These are phyloP conservation scores for Acmispon strigosus DNA, from an alignment of 306 rosid species.

Conservation along the genomic window DNA sequence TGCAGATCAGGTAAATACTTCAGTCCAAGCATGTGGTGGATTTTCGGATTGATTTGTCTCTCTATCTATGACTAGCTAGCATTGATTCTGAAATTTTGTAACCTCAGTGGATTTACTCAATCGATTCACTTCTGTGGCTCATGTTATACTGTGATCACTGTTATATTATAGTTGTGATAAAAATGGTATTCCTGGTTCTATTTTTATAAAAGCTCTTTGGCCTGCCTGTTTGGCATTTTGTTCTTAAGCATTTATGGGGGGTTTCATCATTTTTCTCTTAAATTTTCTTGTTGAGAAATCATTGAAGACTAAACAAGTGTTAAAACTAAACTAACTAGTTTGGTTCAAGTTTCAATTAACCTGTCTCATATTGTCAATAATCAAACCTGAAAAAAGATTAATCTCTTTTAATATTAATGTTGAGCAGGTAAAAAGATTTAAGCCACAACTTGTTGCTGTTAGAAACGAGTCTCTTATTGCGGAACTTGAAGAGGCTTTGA, in stretches of 20 bases:
- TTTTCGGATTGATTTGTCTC: constrained; percentile 5
- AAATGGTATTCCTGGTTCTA: not conserved
- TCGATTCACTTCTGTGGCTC: not conserved
- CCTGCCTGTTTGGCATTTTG: not conserved
- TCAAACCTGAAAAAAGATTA: not conserved
- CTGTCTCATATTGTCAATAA: not conserved
- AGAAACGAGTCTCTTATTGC: constrained; percentile 76
- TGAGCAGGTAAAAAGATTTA: constrained; percentile 77
- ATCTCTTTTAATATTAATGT: constrained; percentile 11
- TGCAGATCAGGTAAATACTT: constrained; percentile 75
- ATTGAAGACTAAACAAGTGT: not conserved
- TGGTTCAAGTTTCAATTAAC: constrained; percentile 8
- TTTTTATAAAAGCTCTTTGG: not conserved
- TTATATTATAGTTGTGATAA: not conserved
- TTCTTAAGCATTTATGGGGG: not conserved
- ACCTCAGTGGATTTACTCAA: not conserved
- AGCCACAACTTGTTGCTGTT: constrained; percentile 84
- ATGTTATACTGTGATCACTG: not conserved
- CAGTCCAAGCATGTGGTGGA: constrained; percentile 4
- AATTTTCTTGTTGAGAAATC: not conserved
- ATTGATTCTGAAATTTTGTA: not conserved
- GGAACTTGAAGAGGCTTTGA: constrained; percentile 88
- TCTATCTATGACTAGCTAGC: not conserved
- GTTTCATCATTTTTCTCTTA: not conserved
- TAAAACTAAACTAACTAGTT: not conserved